These are phyloP conservation scores for Fonsecaea multimorphosa DNA, from an alignment of 2,329 filamentous ascomycete genomes.

Conservation along the genomic window DNA sequence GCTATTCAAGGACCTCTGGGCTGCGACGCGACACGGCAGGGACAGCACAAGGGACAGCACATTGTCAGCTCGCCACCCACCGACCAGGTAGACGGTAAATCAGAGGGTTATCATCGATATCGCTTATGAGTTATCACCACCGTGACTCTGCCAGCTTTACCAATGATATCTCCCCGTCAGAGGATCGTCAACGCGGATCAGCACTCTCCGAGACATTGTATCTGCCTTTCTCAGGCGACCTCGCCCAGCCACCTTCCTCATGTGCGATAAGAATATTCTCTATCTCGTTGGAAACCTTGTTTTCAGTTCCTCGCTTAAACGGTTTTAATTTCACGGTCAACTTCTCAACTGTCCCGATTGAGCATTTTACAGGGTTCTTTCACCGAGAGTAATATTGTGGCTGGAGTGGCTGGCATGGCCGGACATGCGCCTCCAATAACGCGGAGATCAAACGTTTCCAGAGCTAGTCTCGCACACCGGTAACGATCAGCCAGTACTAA, in stretches of 20 bases:
- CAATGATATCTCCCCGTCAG: no score
- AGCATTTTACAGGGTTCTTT: no score
- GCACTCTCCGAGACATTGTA: no score
- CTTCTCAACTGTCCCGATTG: conserved; percentile 26
- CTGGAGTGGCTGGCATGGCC: conserved; percentile 14
- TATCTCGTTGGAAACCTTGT: conserved; percentile 27
- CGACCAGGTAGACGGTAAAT: no score
- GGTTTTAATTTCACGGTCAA: conserved; percentile 30
- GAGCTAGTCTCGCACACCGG: conserved; percentile 25
- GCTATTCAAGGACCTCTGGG: conserved; percentile 18
- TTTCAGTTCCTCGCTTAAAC: conserved; percentile 21
- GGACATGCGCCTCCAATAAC: conserved; percentile 25
- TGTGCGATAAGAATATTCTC: conserved; percentile 25
- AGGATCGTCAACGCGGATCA: no score
- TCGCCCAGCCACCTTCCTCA: conserved; percentile 20
- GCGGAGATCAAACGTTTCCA: conserved; percentile 29
- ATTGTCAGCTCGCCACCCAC: no score
- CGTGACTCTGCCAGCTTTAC: no score
- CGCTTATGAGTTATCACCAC: no score
- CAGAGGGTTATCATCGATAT: no score
- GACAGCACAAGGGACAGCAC: no score
- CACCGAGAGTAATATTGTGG: no score
- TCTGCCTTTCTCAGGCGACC: conserved; percentile 15
- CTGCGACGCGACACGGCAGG: no score
- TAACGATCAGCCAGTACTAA: conserved; percentile 23